Base-by-base conservation (phyloP, 2,329 filamentous ascomycete genomes). In the Calonectria ilicicola region DNA sequence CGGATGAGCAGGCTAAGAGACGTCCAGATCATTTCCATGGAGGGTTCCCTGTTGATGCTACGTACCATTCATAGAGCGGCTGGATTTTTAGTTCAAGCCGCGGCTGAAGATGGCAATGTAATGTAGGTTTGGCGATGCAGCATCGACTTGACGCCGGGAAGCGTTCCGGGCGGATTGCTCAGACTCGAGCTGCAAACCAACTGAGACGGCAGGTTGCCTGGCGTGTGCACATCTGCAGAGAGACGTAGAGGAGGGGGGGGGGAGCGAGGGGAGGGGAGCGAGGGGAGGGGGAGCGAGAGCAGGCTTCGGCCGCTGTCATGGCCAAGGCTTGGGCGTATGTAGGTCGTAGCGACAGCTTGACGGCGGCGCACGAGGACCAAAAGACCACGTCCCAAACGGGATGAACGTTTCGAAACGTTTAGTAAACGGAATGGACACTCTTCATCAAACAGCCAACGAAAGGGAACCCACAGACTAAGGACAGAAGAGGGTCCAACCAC, bases 71-170 rank as follows among this genome's bases (percentile, higher is more conserved):
- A 51, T n/a, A 44, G 27, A 32, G 62, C 51, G 42, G 44, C 40
- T 35, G 44, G 60, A 42, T 72, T 69, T 74, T 69, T 65, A 69
- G 60, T 74, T 74, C 62, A 65, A 62, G 53, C 65, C 26, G 19
- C 15, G 12, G n/a, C 56, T 35, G 40, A 29, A 60, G 56, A 23
- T 23, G 23, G n/a, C 40, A 51, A 32, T 56, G 32, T 47, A 35
- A 75, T 78, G 77, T 79, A 74, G 77, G 72, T 60, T 26, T 21
- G 38, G 53, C 14, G 53, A 21, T 21, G 62, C 75, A 76, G 71
- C 77, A 79, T 78, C 77, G 76, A 76, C 65, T 29, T 56, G 29
- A 62, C 64, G 47, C 62, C 73, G 66, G 40, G 27, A 38, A 21
- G 32, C 53, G 21, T 40, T 40, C 58, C 58, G 58, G 38, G 8